Evolutionary conservation across 345 rosid genomes (phyloP), one percentile per base, ranked within the genome.

Genomic region (Pelargonium nanum): DNA sequence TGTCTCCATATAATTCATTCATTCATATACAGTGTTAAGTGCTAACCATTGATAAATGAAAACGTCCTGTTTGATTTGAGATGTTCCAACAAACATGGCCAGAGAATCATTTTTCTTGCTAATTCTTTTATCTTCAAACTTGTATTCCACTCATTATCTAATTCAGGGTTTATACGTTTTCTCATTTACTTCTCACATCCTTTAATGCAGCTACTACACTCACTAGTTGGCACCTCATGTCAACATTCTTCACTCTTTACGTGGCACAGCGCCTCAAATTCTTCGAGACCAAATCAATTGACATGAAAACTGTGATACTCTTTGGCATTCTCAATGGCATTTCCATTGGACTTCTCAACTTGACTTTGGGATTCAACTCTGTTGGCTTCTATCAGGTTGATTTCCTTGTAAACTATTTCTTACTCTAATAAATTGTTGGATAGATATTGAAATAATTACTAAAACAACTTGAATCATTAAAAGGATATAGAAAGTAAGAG

Each of bases 211-310:
- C 99, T 50, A 89, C 99, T 19, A 89, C 99, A 13, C 70, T 93
- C 6, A 93, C 99, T 15, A 93, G 99, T 64, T 89, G 99, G 99
- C 99, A 93, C 69, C 78, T 93, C 22, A 81, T 87, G 86, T 96
- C 89, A 60, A 93, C 99, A 59, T 89, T 81, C 69, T 83, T 89
- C 74, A 87, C 99, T 2, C 94, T 89, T 34, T 89, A 93, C 40
- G 88, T 63, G 53, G 97, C 99, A 7, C 91, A 83, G 32, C 81
- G 87, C 22, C 75, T 89, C 23, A 87, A 84, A 59, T 77, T 89
- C 65, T 89, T 93, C 28, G 99, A 93, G 80, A 84, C 78, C 61
- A 93, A 93, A 64, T 40, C 90, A 16, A 76, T 89, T 21, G 99
- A 93, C 74, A 75, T 74, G 81, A 89, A 78, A 68, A 87, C 99